Evolutionary conservation across 148 eudicot species (phyloP), one percentile per base, ranked within the genome.

Genomic region (Rhododendron ferrugineum): DNA sequence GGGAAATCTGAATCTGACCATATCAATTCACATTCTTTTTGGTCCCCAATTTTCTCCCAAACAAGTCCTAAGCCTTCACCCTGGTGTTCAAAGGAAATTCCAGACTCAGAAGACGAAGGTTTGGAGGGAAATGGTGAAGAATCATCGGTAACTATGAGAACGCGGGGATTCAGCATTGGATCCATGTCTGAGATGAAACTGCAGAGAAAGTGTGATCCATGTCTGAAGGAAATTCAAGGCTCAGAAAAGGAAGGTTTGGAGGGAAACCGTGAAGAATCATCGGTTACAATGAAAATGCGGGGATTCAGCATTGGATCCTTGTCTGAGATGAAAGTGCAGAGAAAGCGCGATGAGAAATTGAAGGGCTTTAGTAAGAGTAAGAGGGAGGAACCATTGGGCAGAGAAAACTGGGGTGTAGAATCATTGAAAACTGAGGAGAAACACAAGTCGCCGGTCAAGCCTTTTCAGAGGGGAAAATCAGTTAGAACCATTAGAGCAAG

Each of bases 401-500:
- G 90, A 91, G 73, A 82, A 78, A 91, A 83, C 52, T 85, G 82
- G 64, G 90, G 92, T 85, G 87, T 84, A 26, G 90, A 89, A 83
- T 89, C 94, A 6, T 54, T 6, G 52, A 46, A 37, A 37, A 26
- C 85, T 14, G 28, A 73, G 60, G 75, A 20, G 40, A 70, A 13
- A 32, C 9, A 22, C 40, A 70, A 70, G 30, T 32, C 75, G 40
- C 28, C 85, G 60, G 86, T 84, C 62, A 95, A 91, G 83, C 85
- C 84, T 72, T 84, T 91, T 54, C 42, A 73, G 60, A 94, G 89
- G 81, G 98, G 95, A 26, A 96, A 93, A 87, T 96, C 98, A 50
- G 98, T 96, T 77, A 91, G 98, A 89, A 96, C 98, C 79, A 88
- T 91, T 37, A 91, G 90, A 89, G 85, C 95, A 9, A 90, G 84